Percentiles rank a stretch among this genome's conserved stretches.
Evolutionary conservation across 2,329 filamentous ascomycete genomes (phyloP).

Genomic region (Domatiomyces catenatus): DNA sequence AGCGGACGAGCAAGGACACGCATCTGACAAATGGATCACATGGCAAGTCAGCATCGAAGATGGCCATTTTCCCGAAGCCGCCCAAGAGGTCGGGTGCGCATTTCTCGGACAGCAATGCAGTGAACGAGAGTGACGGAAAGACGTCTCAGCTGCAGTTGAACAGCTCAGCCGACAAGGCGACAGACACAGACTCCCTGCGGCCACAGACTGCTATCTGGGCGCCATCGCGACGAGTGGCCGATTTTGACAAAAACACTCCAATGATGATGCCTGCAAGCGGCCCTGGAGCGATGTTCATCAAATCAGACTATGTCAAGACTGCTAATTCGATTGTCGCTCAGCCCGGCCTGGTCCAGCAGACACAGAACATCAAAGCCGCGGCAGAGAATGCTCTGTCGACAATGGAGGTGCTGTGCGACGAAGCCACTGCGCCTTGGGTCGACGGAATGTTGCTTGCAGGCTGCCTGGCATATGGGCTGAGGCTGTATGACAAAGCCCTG

Average conservation of each 20-base stretch:
- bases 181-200: conserved; percentile 9
- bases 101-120: conserved; percentile 24
- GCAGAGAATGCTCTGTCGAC: conserved; percentile 56
- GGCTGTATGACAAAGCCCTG: conserved; percentile 57
- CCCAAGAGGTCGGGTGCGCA: conserved; percentile 41
- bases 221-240: conserved; percentile 1
- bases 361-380: conserved; percentile 1
- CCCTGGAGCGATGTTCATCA: neutral
- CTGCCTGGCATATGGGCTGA: conserved; percentile 79
- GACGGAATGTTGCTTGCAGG: conserved; percentile 86
- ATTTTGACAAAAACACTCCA: neutral
- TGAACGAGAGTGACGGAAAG: conserved; percentile 22
- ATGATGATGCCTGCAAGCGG: neutral
- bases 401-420: conserved; percentile 58
- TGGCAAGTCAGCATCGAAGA: conserved; percentile 31
- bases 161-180: conserved; percentile 8
- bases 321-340: neutral
- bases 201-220: conserved; percentile 14
- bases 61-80: conserved; percentile 46
- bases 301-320: neutral
- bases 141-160: conserved; percentile 13
- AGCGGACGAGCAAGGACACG: conserved; percentile 30
- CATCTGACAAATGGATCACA: conserved; percentile 21
- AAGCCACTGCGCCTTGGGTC: conserved; percentile 74
- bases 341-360: neutral